Evolutionary conservation across 2,329 filamentous ascomycete species (phyloP).

Genomic region (Sordariomycetes sp.): DNA sequence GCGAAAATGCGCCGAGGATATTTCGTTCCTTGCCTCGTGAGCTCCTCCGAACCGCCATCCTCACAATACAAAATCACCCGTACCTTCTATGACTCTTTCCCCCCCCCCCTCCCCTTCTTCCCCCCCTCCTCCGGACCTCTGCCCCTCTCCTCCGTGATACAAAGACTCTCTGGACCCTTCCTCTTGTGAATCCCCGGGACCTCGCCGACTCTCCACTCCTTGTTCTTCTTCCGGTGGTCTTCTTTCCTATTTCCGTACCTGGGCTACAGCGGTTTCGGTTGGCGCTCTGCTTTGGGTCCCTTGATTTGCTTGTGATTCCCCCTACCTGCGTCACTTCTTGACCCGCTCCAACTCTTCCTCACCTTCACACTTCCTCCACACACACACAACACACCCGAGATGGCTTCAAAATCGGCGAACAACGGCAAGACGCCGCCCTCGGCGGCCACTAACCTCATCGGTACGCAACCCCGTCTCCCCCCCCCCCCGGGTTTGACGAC

Average conservation of each 20-base stretch:
- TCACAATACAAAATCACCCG: background rate
- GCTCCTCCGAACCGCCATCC: background rate
- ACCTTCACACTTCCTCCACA: background rate
- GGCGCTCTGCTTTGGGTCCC: background rate
- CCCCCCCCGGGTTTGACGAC: slow-evolving; percentile 62
- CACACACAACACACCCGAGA: slow-evolving; percentile 7
- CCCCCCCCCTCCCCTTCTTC: background rate
- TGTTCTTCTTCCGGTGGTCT: background rate
- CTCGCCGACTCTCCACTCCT: background rate
- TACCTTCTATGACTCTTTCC: background rate
- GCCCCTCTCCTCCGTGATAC: background rate
- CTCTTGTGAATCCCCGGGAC: background rate
- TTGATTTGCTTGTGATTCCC: slow-evolving; percentile 2
- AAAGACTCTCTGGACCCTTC: background rate
- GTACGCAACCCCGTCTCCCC: slow-evolving; percentile 33
- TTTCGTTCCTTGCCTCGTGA: background rate
- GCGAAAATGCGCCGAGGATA: background rate
- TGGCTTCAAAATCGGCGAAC: slow-evolving; percentile 18
- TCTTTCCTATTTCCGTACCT: slow-evolving; percentile 1
- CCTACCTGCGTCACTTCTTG: background rate
- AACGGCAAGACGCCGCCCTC: slow-evolving; percentile 66
- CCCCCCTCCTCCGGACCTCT: background rate
- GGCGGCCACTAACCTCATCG: slow-evolving; percentile 81
- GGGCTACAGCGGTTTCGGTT: background rate
- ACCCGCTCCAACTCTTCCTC: too few relatives aligned